phyloP scores from a whole-genome alignment of 192 early-diverging fungal species.

The Coemansia sp. region DNA sequence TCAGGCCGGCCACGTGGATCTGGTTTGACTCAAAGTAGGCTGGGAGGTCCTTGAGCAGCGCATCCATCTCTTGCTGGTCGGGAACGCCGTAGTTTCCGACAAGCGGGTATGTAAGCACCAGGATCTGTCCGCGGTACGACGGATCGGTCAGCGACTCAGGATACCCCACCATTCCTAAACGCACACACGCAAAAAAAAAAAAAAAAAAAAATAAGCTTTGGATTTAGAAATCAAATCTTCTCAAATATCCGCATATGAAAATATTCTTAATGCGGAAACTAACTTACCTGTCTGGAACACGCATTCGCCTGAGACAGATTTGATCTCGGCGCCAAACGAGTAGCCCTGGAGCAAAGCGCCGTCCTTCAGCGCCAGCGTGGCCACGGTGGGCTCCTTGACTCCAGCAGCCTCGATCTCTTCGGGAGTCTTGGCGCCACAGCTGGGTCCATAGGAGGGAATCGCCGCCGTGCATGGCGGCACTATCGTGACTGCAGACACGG shows the following conservation, averaged over 20 bases:
- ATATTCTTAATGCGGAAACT: background rate
- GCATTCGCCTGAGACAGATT: conserved; percentile 89
- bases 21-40: conserved; percentile 92
- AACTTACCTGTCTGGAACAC: conserved; percentile 96
- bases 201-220: background rate
- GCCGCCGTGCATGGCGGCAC: conserved; percentile 49
- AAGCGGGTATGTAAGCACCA: conserved; percentile 96
- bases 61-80: conserved; percentile 78
- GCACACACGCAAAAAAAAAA: too few species aligned
- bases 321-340: conserved; percentile 91
- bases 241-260: background rate
- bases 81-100: conserved; percentile 99
- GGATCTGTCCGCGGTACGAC: conserved; percentile 96
- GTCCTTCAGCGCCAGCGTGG: conserved; percentile 81
- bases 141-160: conserved; percentile 99
- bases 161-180: conserved; percentile 95
- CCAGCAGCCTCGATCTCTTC: conserved; percentile 38
- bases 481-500: conserved; percentile 25
- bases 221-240: background rate
- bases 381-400: conserved; percentile 38
- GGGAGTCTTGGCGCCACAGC: conserved; percentile 36
- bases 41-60: conserved; percentile 79
- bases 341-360: conserved; percentile 81
- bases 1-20: conserved; percentile 91
- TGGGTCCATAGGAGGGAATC: conserved; percentile 33